These are phyloP conservation scores for Venustampulla echinocandica DNA, from an alignment of 495 filamentous ascomycete genomes.

Conservation along the genomic window DNA sequence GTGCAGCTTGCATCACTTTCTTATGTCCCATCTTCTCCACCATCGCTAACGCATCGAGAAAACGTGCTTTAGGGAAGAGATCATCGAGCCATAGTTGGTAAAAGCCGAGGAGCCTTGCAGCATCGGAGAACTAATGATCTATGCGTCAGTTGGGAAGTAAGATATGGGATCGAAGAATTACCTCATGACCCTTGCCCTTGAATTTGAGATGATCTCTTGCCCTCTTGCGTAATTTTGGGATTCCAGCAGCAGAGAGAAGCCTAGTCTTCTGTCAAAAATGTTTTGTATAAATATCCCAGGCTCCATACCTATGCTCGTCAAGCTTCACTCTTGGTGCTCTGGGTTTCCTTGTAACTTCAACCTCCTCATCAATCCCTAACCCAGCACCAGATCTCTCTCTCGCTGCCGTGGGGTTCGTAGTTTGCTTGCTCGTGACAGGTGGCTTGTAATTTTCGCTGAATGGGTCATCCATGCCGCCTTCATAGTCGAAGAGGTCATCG, in stretches of 20 bases:
- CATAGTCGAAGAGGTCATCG: constrained; percentile 67
- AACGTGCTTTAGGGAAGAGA: constrained; percentile 88
- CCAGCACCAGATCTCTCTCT: constrained; percentile 18
- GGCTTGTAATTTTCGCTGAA: constrained; percentile 24
- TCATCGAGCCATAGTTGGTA: constrained; percentile 98
- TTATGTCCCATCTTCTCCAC: constrained; percentile 92
- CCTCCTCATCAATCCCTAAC: constrained; percentile 77
- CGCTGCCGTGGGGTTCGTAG: constrained; percentile 4
- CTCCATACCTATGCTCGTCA: constrained; percentile 62
- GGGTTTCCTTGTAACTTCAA: constrained; percentile 64
- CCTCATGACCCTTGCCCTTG: constrained; percentile 92
- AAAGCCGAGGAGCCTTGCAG: constrained; percentile 70
- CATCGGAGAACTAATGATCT: constrained; percentile 80
- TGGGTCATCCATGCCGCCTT: constrained; percentile 42
- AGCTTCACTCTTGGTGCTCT: constrained; percentile 72
- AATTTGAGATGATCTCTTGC: constrained; percentile 66
- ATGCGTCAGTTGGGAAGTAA: constrained; percentile 31
- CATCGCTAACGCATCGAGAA: constrained; percentile 80
- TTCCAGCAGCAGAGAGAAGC: constrained; percentile 69
- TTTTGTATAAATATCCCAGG: not conserved
- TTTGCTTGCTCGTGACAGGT: constrained; percentile 19
- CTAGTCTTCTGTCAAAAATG: constrained; percentile 20
- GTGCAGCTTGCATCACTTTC: constrained; percentile 65
- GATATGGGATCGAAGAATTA: constrained; percentile 25
- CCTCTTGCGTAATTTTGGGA: constrained; percentile 68